Conservation (phyloP, 2,329 filamentous ascomycete genomes). For the Rutstroemia sydowiana region DNA sequence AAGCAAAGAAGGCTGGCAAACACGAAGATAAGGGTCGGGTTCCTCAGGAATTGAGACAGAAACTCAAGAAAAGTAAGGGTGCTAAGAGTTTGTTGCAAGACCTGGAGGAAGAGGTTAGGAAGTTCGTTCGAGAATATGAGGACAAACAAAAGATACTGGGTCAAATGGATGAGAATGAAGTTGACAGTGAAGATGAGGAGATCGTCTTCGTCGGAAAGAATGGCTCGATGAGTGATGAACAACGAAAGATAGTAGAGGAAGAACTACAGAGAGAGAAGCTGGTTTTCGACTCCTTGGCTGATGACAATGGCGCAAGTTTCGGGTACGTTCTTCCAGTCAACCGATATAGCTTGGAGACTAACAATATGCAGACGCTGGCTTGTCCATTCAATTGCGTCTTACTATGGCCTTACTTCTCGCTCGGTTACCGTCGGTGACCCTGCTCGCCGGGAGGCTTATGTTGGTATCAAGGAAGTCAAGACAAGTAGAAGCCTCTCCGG, state of each 20-base stretch:
- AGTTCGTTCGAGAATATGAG: slow-evolving; percentile 61
- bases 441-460: slow-evolving; percentile 71
- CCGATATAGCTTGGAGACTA: slow-evolving; percentile 14
- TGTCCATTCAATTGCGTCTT: slow-evolving; percentile 83
- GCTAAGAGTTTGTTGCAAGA: slow-evolving; percentile 75
- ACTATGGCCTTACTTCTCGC: slow-evolving; percentile 81
- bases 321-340: slow-evolving; percentile 41
- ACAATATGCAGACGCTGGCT: slow-evolving; percentile 67
- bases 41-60: slow-evolving; percentile 71
- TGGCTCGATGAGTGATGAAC: slow-evolving; percentile 48
- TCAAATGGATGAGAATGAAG: slow-evolving; percentile 24
- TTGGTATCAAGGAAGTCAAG: slow-evolving; percentile 55
- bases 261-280: slow-evolving; percentile 56
- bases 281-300: slow-evolving; percentile 72
- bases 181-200: slow-evolving; percentile 66
- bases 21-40: slow-evolving; percentile 48
- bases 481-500: slow-evolving; percentile 16
- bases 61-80: slow-evolving; percentile 69
- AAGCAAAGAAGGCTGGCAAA: slow-evolving; percentile 22
- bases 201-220: slow-evolving; percentile 79
- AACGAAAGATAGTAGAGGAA: slow-evolving; percentile 45
- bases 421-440: slow-evolving; percentile 68
- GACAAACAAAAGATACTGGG: slow-evolving; percentile 26
- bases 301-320: slow-evolving; percentile 72
- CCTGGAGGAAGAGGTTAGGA: slow-evolving; percentile 76